These are phyloP conservation scores for Phyllosticta ampelicida DNA, from an alignment of 2,329 filamentous ascomycete species.

Conservation along the genomic window DNA sequence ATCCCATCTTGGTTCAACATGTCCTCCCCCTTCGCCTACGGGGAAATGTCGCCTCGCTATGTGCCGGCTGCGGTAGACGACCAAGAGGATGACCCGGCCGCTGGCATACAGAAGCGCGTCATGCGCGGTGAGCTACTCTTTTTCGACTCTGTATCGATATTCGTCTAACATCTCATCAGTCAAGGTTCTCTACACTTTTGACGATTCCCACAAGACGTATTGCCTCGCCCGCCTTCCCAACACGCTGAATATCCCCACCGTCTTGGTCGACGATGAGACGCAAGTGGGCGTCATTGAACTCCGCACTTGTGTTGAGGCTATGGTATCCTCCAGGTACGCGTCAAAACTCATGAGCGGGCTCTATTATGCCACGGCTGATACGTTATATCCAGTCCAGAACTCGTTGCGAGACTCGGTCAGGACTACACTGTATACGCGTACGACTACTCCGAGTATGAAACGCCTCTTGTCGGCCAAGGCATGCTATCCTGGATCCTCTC, in stretches of 20 bases:
- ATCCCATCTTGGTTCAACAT: slow-evolving; percentile 20
- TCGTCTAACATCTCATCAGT: slow-evolving; percentile 43
- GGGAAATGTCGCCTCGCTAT: slow-evolving; percentile 18
- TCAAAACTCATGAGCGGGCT: background rate
- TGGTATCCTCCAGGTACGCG: slow-evolving; percentile 51
- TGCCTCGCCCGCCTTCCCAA: slow-evolving; percentile 81
- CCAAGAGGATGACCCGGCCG: slow-evolving; percentile 18
- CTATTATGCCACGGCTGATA: slow-evolving; percentile 2
- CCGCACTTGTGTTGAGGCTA: slow-evolving; percentile 73
- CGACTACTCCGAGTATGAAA: slow-evolving; percentile 92
- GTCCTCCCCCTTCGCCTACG: slow-evolving; percentile 21
- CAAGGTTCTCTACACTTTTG: slow-evolving; percentile 95
- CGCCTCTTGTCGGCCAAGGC: slow-evolving; percentile 86
- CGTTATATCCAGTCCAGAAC: slow-evolving; percentile 62
- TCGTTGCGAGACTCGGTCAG: slow-evolving; percentile 58
- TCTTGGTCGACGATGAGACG: slow-evolving; percentile 66
- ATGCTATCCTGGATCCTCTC: slow-evolving; percentile 79
- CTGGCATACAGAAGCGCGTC: slow-evolving; percentile 28
- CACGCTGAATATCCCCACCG: slow-evolving; percentile 66
- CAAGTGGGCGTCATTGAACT: slow-evolving; percentile 84
- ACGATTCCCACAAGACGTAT: slow-evolving; percentile 76
- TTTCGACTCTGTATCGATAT: background rate
- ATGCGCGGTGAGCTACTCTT: slow-evolving; percentile 35
- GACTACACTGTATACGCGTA: slow-evolving; percentile 97
- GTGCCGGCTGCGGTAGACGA: slow-evolving; percentile 15